Evolutionary conservation across 805 yeast genomes (phyloP), one percentile per base, ranked within the genome.

Genomic region (Yamadazyma olivae): DNA sequence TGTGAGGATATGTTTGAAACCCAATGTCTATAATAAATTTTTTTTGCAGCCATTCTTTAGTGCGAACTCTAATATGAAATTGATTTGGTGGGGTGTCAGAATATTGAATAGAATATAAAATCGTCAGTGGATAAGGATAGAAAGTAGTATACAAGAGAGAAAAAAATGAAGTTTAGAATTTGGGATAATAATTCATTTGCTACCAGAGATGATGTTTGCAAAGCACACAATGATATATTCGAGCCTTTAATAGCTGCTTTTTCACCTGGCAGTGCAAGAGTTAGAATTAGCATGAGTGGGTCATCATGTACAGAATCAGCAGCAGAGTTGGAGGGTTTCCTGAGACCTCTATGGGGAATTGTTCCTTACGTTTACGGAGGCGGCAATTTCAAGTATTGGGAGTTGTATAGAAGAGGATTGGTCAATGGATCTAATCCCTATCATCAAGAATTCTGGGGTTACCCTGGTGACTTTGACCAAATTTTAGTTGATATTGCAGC

Each of bases 331-430:
- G 61, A 57, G 36, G 61, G 61, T 1, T 57, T 50, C 27, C 47
- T 57, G 5, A 38, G 63, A 17, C 53, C 57, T 1, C 35, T 57
- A 36, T 57, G 59, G 60, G 62, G 60, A 13, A 39, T 55, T 19
- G 60, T 51, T 3, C 56, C 61, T 3, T 43, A 39, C 19, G 52
- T 30, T 17, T 35, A 38, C 5, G 57, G 59, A 5, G 45, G 43
- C 14, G 42, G 42, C 2, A 24, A 39, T 8, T 53, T 52, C 41
- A 43, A 49, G 13, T 44, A 56, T 27, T 44, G 51, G 51, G 55
- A 42, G 15, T 27, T 48, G 25, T 56, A 39, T 40, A 40, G 45
- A 8, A 40, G 32, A 21, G 63, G 61, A 1, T 34, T 57, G 8
- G 44, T 46, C 15, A 48, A 46, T 37, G 61, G 63, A 3, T 44